Percentiles rank a stretch among this genome's conserved stretches.
Evolutionary conservation across 192 early-diverging fungal species (phyloP).

Genomic region (Linnemannia hyalina): DNA sequence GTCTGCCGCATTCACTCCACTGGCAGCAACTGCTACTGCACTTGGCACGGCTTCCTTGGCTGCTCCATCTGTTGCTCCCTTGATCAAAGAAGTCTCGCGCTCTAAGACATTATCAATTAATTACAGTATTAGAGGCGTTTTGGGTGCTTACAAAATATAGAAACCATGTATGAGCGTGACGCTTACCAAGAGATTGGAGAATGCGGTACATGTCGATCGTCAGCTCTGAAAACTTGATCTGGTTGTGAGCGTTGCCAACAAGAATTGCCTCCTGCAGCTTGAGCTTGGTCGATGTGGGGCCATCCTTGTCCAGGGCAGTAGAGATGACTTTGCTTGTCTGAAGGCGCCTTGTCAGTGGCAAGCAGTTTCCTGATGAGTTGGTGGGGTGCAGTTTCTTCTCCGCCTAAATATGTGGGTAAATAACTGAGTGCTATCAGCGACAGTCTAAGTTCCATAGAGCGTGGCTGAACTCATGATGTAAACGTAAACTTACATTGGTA

Average conservation of each 20-base stretch:
- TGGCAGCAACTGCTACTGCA: constrained; percentile 33
- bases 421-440: neutral
- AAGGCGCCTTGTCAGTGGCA: constrained; percentile 68
- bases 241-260: constrained; percentile 94
- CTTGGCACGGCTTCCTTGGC: constrained; percentile 42
- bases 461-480: neutral
- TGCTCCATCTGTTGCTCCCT: constrained; percentile 7
- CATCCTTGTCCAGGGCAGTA: constrained; percentile 72
- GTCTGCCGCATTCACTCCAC: constrained; percentile 14
- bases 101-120: constrained; percentile 37
- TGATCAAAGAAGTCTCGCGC: constrained; percentile 68
- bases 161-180: neutral
- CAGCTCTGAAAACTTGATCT: constrained; percentile 98
- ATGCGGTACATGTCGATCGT: constrained; percentile 98
- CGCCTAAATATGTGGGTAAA: constrained; percentile 59
- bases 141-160: neutral
- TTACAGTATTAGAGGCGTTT: neutral
- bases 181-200: constrained; percentile 86
- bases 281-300: constrained; percentile 59
- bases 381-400: constrained; percentile 84
- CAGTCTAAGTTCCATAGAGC: neutral
- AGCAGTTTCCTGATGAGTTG: constrained; percentile 60
- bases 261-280: constrained; percentile 95
- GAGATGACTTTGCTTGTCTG: constrained; percentile 56
- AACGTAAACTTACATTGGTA: constrained; percentile 74